Evolutionary conservation across 1,284 basidiomycete genomes (phyloP).

Genomic region (Inonotus obliquus): DNA sequence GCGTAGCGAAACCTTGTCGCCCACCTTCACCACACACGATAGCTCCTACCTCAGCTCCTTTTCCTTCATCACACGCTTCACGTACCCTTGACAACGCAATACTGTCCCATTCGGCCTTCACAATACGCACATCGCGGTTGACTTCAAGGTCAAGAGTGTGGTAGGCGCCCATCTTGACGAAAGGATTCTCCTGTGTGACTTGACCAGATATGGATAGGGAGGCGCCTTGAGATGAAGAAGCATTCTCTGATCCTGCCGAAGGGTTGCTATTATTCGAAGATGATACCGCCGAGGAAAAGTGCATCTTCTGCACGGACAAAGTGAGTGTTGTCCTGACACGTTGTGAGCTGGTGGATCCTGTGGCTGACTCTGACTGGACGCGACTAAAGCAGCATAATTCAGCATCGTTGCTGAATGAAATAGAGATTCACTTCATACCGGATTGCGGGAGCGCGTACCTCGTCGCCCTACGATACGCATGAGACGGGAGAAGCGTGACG

Average conservation of each 20-base stretch:
- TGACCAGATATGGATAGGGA: slow-evolving; percentile 85
- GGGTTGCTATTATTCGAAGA: slow-evolving; percentile 50
- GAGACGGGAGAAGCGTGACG: slow-evolving; percentile 9
- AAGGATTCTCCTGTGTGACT: slow-evolving; percentile 86
- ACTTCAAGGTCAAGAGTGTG: slow-evolving; percentile 95
- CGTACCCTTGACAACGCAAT: slow-evolving; percentile 78
- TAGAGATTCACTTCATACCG: slow-evolving; percentile 41
- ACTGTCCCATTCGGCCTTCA: slow-evolving; percentile 91
- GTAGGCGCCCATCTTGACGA: slow-evolving; percentile 92
- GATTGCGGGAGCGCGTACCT: slow-evolving; percentile 85
- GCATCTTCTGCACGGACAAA: slow-evolving; percentile 63
- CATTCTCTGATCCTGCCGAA: slow-evolving; percentile 34
- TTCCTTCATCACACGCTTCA: slow-evolving; percentile 87
- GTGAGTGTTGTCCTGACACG: slow-evolving; percentile 86
- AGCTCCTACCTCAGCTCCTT: slow-evolving; percentile 94
- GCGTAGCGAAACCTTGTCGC: not conserved
- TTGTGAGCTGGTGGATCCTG: slow-evolving; percentile 91
- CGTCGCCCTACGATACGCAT: slow-evolving; percentile 56
- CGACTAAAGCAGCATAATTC: slow-evolving; percentile 36
- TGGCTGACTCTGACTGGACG: slow-evolving; percentile 79
- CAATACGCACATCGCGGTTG: slow-evolving; percentile 89
- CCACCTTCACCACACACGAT: slow-evolving; percentile 90
- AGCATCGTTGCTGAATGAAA: not conserved
- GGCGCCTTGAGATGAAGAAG: slow-evolving; percentile 43
- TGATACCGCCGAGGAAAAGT: slow-evolving; percentile 27